These are phyloP conservation scores for Xylariales sp. DNA, from an alignment of 2,329 filamentous ascomycete genomes.

Conservation along the genomic window DNA sequence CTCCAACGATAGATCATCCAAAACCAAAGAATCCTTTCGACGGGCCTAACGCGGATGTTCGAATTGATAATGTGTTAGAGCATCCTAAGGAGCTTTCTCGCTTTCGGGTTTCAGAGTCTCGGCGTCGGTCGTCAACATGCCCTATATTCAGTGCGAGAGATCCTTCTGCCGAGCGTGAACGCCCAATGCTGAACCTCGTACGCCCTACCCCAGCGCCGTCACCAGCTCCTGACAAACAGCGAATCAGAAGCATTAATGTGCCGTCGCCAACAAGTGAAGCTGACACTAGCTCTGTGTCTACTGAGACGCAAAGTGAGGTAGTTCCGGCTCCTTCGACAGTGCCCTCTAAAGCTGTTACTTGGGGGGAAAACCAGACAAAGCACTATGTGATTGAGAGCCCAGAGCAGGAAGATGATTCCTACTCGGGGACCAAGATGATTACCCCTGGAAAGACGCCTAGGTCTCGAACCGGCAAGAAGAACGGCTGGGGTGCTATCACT, in stretches of 20 bases:
- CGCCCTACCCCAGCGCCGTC: slow-evolving; percentile 68
- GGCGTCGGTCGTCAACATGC: slow-evolving; percentile 44
- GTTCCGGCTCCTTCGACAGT: slow-evolving; percentile 57
- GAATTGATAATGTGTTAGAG: slow-evolving; percentile 68
- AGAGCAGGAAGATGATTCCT: slow-evolving; percentile 53
- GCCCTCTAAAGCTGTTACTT: slow-evolving; percentile 69
- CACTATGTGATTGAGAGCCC: slow-evolving; percentile 72
- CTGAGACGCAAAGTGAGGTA: slow-evolving; percentile 57
- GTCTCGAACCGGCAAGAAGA: slow-evolving; percentile 54
- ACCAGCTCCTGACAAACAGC: slow-evolving; percentile 59
- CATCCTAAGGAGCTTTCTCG: slow-evolving; percentile 61
- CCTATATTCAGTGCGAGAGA: slow-evolving; percentile 60
- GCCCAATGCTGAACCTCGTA: slow-evolving; percentile 71
- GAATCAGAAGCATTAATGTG: slow-evolving; percentile 24
- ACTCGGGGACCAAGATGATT: slow-evolving; percentile 47
- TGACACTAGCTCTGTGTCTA: slow-evolving; percentile 51
- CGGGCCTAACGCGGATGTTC: slow-evolving; percentile 72
- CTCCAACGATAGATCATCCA: slow-evolving; percentile 59
- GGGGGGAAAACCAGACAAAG: slow-evolving; percentile 73
- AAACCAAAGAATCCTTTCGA: slow-evolving; percentile 64
- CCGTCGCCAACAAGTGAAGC: slow-evolving; percentile 32
- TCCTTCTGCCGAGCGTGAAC: slow-evolving; percentile 64
- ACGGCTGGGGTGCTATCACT: slow-evolving; percentile 65
- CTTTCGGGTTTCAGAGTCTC: slow-evolving; percentile 48
- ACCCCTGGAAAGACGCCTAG: slow-evolving; percentile 46